Base-by-base conservation (phyloP, 2,329 filamentous ascomycete genomes). In the Paramyrothecium roridum region DNA sequence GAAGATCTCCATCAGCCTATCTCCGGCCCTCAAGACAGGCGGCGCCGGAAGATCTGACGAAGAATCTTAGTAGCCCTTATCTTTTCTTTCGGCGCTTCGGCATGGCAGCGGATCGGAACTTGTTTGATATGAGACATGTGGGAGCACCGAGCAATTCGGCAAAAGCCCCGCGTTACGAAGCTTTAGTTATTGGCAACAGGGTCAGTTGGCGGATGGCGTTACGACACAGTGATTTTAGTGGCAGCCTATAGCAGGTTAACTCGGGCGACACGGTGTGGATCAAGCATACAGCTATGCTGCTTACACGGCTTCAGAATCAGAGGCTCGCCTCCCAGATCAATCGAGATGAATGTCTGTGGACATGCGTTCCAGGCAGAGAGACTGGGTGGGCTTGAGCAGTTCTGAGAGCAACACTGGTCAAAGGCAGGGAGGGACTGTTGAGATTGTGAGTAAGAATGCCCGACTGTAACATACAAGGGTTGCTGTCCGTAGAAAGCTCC, bases 1-100 rank as follows among this genome's bases (percentile, higher is more conserved):
- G 61, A 85, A 84, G 68, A 85, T 86, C 62, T 75, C 82, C 54
- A 86, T 86, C 61, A 84, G 78, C 63, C 70, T 85, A 34, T 79
- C 81, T 7, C 70, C 80, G 4, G 70, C 73, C 33, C 61, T 79
- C 23, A 78, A 74, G 64, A 73, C 73, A 34, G 73, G 71, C 11
- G 71, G 70, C 22, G 65, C 66, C 46, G 57, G 70, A 48, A 66
- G 71, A 57, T 72, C 73, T 26, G 73, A 74, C 54, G 75, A 77
- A 21, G 72, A 76, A 53, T 67, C 69, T 40, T 78, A 69, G 56
- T 8, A 30, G 10, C 26, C 26, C 10, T 43, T 7, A 4, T 13
- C 6, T 43, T 19, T 43, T 43, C n/a, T 16, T 43, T 43, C 37
- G 37, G 37, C n/a, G 37, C 37, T 43, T 30, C 37, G 37, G 37